Evolutionary conservation across 305 asterid genomes (phyloP), one percentile per base, ranked within the genome.

Genomic region (Fraxinus baroniana): DNA sequence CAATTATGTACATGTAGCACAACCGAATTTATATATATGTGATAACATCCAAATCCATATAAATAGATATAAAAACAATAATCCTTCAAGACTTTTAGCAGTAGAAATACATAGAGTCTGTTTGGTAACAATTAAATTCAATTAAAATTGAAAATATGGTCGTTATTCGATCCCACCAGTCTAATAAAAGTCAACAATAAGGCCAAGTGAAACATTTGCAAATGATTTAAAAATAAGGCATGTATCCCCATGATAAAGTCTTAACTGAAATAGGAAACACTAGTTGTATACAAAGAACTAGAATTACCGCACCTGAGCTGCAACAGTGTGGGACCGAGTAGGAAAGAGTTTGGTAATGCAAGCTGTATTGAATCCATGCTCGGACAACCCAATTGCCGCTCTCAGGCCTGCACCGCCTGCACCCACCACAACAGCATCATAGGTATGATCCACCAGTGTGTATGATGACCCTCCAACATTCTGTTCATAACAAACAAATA

Each of bases 381-480:
- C 99, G 0, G 99, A 96, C 79, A 96, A 88, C 79, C 99, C 99
- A 76, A 96, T 96, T 6, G 99, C 99, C 0, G 99, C 99, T 84
- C 99, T 89, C 62, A 96, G 94, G 44, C 99, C 99, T 1, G 99
- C 99, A 13, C 99, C 99, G 8, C 99, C 99, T 10, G 99, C 99
- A 4, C 99, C 99, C 24, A 96, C 98, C 81, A 96, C 99, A 74
- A 96, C 97, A 2, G 99, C 99, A 87, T 96, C 99, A 55, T 94
- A 94, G 74, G 98, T 94, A 91, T 96, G 99, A 88, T 96, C 99
- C 84, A 96, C 99, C 52, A 96, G 88, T 15, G 98, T 94, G 60
- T 94, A 95, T 1, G 91, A 85, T n/a, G 95, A 86, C 22, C 92
- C 91, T 84, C 90, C 93, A 4, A 87, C 97, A 88, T 86, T 88